Evolutionary conservation across 345 rosid species (phyloP).

Genomic region (Arabidopsis suecica): DNA sequence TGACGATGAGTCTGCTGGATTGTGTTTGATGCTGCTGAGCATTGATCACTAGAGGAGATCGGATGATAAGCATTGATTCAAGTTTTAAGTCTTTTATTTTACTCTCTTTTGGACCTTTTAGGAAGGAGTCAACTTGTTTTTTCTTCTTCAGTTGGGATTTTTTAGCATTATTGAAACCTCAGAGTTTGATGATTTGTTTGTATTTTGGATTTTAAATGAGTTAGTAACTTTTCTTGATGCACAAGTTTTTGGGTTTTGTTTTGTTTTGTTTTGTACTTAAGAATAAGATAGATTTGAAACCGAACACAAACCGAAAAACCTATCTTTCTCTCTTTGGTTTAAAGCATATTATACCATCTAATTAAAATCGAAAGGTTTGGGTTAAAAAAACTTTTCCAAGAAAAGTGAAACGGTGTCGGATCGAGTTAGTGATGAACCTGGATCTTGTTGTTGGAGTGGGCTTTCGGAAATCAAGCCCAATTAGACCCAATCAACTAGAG

Average conservation of each 20-base stretch:
- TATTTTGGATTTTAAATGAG: not conserved
- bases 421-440: not conserved
- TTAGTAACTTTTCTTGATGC: not conserved
- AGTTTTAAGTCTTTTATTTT: not conserved
- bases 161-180: not conserved
- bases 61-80: not conserved
- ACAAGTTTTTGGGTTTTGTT: not conserved
- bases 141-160: not conserved
- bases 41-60: conserved; percentile 30
- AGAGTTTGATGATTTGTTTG: not conserved
- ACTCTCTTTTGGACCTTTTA: not conserved
- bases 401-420: not conserved
- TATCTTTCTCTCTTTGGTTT: too few relatives aligned
- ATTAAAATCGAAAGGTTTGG: too few relatives aligned
- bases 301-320: too few relatives aligned
- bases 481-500: not conserved
- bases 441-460: not conserved
- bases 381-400: too few relatives aligned
- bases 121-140: not conserved
- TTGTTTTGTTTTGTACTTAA: not conserved
- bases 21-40: conserved; percentile 79
- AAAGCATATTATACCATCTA: too few relatives aligned
- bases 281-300: too few relatives aligned
- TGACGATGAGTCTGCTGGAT: conserved; percentile 52
- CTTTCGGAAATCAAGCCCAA: not conserved